phyloP scores from a whole-genome alignment of 2,329 filamentous ascomycete species.

The Calonectria pseudoreteaudii region DNA sequence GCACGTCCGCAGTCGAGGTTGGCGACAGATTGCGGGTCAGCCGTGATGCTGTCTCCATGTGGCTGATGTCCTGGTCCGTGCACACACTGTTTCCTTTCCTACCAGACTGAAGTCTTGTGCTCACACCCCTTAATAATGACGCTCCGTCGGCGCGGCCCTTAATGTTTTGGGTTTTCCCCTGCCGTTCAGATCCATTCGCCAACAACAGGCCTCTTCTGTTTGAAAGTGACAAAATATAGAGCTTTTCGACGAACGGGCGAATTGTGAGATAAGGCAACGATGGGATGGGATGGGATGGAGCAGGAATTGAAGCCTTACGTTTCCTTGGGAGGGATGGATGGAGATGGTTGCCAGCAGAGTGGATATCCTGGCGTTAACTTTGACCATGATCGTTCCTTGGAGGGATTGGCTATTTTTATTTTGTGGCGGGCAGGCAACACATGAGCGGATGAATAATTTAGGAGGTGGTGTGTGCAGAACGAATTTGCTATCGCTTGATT shows the following conservation, averaged over 20 bases:
- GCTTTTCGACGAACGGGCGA: neutral
- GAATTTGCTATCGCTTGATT: neutral
- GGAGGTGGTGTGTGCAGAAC: slow-evolving; percentile 6
- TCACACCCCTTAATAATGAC: slow-evolving; percentile 19
- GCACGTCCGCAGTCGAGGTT: slow-evolving; percentile 12
- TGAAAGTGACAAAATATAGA: neutral
- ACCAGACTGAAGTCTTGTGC: neutral
- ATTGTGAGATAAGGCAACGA: neutral
- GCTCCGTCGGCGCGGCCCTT: slow-evolving; percentile 8
- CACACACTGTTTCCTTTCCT: neutral
- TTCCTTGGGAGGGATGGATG: slow-evolving; percentile 1
- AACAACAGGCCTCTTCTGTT: slow-evolving; percentile 6
- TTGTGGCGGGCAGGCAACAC: neutral
- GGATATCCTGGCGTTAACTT: neutral
- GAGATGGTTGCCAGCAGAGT: neutral
- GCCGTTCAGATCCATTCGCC: slow-evolving; percentile 4
- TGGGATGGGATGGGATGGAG: neutral
- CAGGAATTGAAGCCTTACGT: neutral
- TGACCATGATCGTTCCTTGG: slow-evolving; percentile 12
- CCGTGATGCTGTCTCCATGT: slow-evolving; percentile 25
- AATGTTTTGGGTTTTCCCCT: slow-evolving; percentile 17
- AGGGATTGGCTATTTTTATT: slow-evolving; percentile 9
- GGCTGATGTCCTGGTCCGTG: slow-evolving; percentile 16
- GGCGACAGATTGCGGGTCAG: slow-evolving; percentile 32
- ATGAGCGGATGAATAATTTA: neutral